Conservation (phyloP, 768 basidiomycete genomes). For the Pisolithus albus region DNA sequence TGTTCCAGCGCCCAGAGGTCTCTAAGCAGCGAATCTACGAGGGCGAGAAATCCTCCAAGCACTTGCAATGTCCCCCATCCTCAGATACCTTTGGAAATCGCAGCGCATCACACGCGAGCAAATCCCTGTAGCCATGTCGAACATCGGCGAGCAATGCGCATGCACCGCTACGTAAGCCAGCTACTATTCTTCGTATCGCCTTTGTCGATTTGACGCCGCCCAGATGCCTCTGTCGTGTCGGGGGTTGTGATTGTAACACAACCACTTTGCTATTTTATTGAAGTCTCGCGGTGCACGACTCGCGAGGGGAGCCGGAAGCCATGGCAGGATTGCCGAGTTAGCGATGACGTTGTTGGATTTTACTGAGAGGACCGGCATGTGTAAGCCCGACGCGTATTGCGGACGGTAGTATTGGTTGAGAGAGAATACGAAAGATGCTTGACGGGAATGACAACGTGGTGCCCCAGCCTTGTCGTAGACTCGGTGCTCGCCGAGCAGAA, state of each 20-base stretch:
- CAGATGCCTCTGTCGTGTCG: not conserved
- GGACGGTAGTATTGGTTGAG: too few relatives aligned
- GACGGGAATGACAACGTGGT: too few relatives aligned
- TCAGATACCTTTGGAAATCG: not conserved
- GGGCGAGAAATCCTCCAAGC: not conserved
- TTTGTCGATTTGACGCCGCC: not conserved
- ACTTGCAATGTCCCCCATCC: not conserved
- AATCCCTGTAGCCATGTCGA: not conserved
- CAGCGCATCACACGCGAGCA: not conserved
- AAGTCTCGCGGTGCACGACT: not conserved
- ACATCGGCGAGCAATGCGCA: not conserved
- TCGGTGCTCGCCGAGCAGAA: too few relatives aligned
- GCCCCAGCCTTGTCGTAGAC: too few relatives aligned
- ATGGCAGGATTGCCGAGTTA: not conserved
- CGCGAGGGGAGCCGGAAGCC: too few relatives aligned
- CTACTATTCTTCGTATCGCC: not conserved
- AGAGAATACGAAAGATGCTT: too few relatives aligned
- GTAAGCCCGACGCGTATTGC: too few relatives aligned
- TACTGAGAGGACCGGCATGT: too few relatives aligned
- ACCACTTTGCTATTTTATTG: not conserved
- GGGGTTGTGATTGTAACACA: not conserved
- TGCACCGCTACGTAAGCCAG: not conserved
- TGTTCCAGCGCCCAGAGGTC: too few relatives aligned
- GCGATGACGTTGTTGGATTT: too few relatives aligned
- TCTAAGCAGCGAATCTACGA: too few relatives aligned